phyloP scores from a whole-genome alignment of 1,284 basidiomycete genomes.

The Leccinum insolens region DNA sequence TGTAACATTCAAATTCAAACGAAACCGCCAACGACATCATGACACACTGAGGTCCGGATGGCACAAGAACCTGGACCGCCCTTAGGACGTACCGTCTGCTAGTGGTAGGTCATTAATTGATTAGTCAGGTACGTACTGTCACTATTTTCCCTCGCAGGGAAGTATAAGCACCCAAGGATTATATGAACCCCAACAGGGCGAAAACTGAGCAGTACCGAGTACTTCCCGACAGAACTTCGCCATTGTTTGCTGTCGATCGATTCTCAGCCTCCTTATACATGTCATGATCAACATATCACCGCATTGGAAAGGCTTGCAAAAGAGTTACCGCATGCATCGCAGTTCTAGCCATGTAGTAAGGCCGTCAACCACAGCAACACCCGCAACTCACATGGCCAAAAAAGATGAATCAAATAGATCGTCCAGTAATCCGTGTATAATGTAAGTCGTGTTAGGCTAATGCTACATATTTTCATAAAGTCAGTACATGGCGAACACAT shows the following conservation, averaged over 20 bases:
- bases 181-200: no score
- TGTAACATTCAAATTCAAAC: not conserved
- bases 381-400: not conserved
- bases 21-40: not conserved
- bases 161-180: not conserved
- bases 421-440: not conserved
- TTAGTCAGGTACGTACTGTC: not conserved
- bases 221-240: not conserved
- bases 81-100: not conserved
- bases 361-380: not conserved
- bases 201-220: not conserved
- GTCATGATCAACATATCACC: not conserved
- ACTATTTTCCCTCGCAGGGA: not conserved
- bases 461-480: slow-evolving; percentile 2
- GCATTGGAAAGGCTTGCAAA: not conserved
- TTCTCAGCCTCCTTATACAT: not conserved
- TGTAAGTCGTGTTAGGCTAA: not conserved
- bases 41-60: no score
- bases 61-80: not conserved
- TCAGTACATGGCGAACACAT: not conserved
- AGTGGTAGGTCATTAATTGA: not conserved
- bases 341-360: not conserved
- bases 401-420: not conserved
- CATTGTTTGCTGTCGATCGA: not conserved
- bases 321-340: not conserved